phyloP scores from a whole-genome alignment of 1,284 basidiomycete genomes.

The Pyrrhoderma noxium region DNA sequence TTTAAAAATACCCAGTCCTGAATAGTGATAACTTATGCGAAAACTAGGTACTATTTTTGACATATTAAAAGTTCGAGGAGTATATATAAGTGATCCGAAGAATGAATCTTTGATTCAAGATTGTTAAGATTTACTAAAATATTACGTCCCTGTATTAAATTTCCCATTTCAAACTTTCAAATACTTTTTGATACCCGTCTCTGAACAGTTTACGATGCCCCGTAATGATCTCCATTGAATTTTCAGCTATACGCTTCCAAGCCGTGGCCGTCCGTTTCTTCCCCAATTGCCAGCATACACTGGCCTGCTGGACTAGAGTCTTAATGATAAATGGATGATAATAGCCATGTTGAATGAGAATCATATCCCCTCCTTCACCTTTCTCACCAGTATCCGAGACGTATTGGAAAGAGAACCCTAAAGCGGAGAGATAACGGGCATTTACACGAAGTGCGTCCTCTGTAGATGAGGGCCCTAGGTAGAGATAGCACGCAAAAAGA shows the following conservation, averaged over 20 bases:
- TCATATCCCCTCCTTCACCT: conserved; percentile 12
- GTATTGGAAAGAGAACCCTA: conserved; percentile 15
- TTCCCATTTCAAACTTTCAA: conserved; percentile 17
- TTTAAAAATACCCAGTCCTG: no score
- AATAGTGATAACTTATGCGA: no score
- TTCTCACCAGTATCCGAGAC: conserved; percentile 4
- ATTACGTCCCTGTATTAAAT: conserved; percentile 2
- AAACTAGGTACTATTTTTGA: no score
- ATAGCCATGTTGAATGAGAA: conserved; percentile 12
- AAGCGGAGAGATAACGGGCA: conserved; percentile 10
- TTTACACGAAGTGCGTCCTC: conserved; percentile 13
- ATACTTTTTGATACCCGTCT: conserved; percentile 14
- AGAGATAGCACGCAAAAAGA: conserved; percentile 16
- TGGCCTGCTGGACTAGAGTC: conserved; percentile 17
- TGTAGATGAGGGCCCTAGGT: conserved; percentile 13
- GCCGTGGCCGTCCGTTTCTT: conserved; percentile 11
- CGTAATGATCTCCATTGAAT: conserved; percentile 13
- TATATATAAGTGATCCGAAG: no score
- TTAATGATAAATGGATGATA: conserved; percentile 15
- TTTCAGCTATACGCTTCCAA: conserved; percentile 16
- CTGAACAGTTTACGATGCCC: conserved; percentile 15
- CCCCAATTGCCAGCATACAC: conserved; percentile 18
- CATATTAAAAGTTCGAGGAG: no score
- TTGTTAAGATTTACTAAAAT: neutral
- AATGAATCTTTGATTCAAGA: no score